Evolutionary conservation across 179 eudicot species (phyloP), one percentile per base, ranked within the genome.

Genomic region (Heliamphora pulchella): DNA sequence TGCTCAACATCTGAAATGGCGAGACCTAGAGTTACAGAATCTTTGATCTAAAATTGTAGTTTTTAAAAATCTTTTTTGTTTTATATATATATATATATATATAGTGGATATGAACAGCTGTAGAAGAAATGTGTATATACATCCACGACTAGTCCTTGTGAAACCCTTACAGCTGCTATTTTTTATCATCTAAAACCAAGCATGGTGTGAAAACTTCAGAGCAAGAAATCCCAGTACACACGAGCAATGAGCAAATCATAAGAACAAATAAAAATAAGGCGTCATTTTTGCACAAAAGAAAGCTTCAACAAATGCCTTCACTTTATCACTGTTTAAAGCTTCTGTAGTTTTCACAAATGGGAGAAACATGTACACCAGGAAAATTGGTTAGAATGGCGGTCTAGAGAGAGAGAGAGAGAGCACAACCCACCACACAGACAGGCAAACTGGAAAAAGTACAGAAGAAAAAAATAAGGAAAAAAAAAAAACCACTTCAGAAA

Each of bases 1-100:
- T 94, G 82, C 85, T 93, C 17, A 97, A 93, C 46, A 89, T 93
- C 80, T 90, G 86, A 85, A 46, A 46, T 8, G 58, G 0, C 0
- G 9, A 39, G 46, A 22, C 10, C 5, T 11, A 5, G 41, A 5
- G 10, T 54, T 54, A 63, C 46, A 22, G 62, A 53, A 74, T 55
- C 10, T 74, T 6, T 51, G 8, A 20, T n/a, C 9, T 14, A 31
- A 31, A 31, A 31, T 0, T 0, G 31, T 31, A 31, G 31, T 31
- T 31, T 31, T 31, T 31, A 31, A 31, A 31, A 31, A 31, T 0
- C 31, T 31, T 31, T 31, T 0, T 31, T 31, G 31, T 31, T 0
- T 65, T n/a, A n/a, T n/a, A n/a, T n/a, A 31, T 31, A 31, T 31
- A 31, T 31, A 31, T 31, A 31, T 31, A 31, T 31, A 31, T 31